phyloP scores from a whole-genome alignment of 257 asterid species.

The Solanum tacnaense region DNA sequence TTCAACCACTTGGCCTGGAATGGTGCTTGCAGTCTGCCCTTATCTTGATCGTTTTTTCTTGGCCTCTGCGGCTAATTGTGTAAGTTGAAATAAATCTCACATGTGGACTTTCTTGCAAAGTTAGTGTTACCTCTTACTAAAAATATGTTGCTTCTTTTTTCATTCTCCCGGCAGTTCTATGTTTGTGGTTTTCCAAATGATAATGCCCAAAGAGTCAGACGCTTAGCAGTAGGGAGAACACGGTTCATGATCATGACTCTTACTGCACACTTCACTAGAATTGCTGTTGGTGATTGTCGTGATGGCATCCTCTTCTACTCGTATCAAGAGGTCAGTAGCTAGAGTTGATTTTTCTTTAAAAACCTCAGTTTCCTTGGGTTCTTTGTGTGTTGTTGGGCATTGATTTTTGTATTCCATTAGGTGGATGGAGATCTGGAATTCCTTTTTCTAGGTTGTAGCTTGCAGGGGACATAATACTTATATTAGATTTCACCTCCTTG shows the following conservation, averaged over 20 bases:
- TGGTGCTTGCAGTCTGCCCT: conserved; percentile 81
- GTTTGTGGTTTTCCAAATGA: conserved; percentile 77
- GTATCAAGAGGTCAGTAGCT: conserved; percentile 68
- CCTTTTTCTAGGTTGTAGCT: neutral
- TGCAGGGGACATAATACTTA: neutral
- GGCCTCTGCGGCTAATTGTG: conserved; percentile 83
- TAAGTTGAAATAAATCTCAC: conserved; percentile 36
- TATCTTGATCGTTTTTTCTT: conserved; percentile 78
- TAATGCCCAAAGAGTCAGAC: conserved; percentile 56
- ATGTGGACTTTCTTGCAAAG: neutral
- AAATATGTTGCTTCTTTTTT: neutral
- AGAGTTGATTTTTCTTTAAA: neutral
- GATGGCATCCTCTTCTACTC: conserved; percentile 88
- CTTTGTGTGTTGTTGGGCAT: neutral
- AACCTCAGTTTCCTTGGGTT: neutral
- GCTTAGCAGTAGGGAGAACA: conserved; percentile 64
- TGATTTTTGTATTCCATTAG: neutral
- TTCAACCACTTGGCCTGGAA: conserved; percentile 67
- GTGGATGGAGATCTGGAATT: neutral
- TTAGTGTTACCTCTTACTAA: neutral
- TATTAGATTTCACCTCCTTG: neutral
- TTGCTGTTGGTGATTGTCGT: conserved; percentile 98
- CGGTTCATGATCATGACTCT: conserved; percentile 75
- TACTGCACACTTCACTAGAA: conserved; percentile 76
- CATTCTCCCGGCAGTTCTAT: conserved; percentile 48